Percentiles rank a stretch among this genome's conserved stretches.
Evolutionary conservation across 139 green algal species (phyloP).

Genomic region (Choricystis sp.): DNA sequence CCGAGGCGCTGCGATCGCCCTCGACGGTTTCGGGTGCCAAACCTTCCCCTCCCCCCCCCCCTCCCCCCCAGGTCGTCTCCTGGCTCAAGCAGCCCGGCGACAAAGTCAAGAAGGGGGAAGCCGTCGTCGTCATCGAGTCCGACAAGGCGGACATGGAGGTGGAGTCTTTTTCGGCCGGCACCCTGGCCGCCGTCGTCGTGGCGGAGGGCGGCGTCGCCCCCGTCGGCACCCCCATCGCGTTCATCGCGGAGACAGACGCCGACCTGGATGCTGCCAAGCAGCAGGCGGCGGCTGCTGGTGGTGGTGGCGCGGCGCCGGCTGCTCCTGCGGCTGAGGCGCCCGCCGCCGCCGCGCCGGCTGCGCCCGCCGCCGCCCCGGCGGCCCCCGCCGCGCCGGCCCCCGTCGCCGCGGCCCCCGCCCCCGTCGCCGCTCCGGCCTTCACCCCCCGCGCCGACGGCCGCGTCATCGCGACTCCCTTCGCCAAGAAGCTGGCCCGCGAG

Average conservation of each 20-base stretch:
- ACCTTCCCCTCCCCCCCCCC: too few relatives aligned
- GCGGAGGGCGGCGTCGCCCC: slow-evolving; percentile 67
- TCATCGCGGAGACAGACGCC: slow-evolving; percentile 84
- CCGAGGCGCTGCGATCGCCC: too few relatives aligned
- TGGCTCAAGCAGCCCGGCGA: slow-evolving; percentile 91
- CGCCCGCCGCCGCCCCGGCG: slow-evolving; percentile 23
- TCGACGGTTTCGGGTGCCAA: too few relatives aligned
- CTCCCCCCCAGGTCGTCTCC: too few relatives aligned
- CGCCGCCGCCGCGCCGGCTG: slow-evolving; percentile 16
- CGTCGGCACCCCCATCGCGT: slow-evolving; percentile 85
- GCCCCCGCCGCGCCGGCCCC: slow-evolving; percentile 19
- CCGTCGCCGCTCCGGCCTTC: slow-evolving; percentile 15
- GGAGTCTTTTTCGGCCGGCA: slow-evolving; percentile 85
- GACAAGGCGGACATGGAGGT: slow-evolving; percentile 99
- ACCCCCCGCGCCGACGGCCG: slow-evolving; percentile 47
- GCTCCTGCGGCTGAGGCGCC: slow-evolving; percentile 17
- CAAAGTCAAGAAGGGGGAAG: slow-evolving; percentile 75
- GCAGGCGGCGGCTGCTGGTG: slow-evolving; percentile 40
- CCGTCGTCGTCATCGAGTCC: slow-evolving; percentile 93
- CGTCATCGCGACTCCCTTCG: slow-evolving; percentile 92
- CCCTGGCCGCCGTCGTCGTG: slow-evolving; percentile 69
- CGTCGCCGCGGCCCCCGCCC: slow-evolving; percentile 9
- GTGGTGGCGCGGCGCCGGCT: slow-evolving; percentile 19
- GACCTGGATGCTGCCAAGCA: slow-evolving; percentile 87
- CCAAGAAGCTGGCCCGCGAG: slow-evolving; percentile 95